A percentile compares a stretch with the other conserved stretches of the same genome.
Evolutionary conservation across 805 yeast species (phyloP).

Genomic region (Barnettozyma californica): DNA sequence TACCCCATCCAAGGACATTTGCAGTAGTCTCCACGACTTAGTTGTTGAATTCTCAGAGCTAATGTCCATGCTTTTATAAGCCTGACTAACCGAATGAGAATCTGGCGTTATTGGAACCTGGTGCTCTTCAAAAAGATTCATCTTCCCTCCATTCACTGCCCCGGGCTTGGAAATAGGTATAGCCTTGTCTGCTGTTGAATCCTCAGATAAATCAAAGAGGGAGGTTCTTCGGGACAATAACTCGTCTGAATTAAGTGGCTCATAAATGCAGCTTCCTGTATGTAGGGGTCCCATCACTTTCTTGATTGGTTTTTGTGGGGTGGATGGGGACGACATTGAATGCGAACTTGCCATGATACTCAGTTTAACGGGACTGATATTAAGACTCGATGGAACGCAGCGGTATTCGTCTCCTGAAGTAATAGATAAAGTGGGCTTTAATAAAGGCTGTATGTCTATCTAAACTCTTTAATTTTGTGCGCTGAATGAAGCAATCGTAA

Average conservation of each 20-base stretch:
- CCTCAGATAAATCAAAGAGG: neutral
- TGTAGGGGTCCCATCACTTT: neutral
- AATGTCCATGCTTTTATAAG: neutral
- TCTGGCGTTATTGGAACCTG: neutral
- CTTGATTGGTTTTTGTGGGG: neutral
- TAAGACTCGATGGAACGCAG: no score
- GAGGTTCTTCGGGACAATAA: neutral
- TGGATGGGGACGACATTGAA: neutral
- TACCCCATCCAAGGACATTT: neutral
- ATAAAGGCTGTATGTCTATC: no score
- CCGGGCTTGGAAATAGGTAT: neutral
- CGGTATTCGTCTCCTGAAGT: no score
- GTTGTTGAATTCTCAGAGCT: neutral
- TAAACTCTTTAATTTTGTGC: no score
- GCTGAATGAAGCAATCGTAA: no score
- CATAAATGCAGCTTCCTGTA: neutral
- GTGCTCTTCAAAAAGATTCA: neutral
- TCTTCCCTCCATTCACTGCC: neutral
- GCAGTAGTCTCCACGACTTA: neutral
- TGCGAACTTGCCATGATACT: neutral
- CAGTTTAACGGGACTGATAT: no score
- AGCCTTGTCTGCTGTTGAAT: neutral
- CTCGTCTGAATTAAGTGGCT: neutral
- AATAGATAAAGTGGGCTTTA: no score
- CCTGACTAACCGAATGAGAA: neutral